Conservation (phyloP, 495 filamentous ascomycete species). For the Pseudevernia furfuracea region DNA sequence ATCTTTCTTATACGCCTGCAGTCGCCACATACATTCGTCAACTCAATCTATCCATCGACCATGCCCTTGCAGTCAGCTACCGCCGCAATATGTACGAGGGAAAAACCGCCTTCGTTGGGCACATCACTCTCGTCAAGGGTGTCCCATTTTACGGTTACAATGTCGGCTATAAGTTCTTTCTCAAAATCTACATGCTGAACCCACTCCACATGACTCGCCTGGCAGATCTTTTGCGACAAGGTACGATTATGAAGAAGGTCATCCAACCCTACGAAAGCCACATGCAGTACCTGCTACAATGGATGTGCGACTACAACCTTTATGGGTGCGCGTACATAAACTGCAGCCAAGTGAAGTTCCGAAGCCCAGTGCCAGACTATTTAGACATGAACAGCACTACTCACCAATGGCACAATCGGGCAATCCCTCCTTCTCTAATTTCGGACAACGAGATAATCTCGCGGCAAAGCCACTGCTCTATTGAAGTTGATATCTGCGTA, state of each 20-base stretch:
- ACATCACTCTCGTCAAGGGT: conserved; percentile 86
- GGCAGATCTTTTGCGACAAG: conserved; percentile 77
- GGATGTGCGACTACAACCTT: conserved; percentile 96
- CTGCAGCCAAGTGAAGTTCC: conserved; percentile 59
- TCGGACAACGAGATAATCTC: conserved; percentile 56
- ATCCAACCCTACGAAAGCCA: conserved; percentile 94
- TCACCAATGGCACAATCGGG: conserved; percentile 74
- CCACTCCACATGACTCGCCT: conserved; percentile 73
- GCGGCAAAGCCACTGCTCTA: conserved; percentile 74
- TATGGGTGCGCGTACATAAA: conserved; percentile 87
- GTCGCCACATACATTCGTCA: conserved; percentile 62
- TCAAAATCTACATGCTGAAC: conserved; percentile 91
- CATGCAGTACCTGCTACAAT: conserved; percentile 83
- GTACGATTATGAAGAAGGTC: conserved; percentile 68
- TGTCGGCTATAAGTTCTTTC: conserved; percentile 83
- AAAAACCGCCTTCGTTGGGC: conserved; percentile 68
- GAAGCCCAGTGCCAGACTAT: conserved; percentile 65
- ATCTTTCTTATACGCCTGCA: conserved; percentile 30
- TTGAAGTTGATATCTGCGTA: conserved; percentile 83
- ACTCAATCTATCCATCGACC: conserved; percentile 75
- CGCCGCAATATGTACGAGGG: conserved; percentile 62
- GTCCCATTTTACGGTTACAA: conserved; percentile 92
- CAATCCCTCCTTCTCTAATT: conserved; percentile 47
- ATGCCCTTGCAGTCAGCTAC: conserved; percentile 74
- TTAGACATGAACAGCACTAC: conserved; percentile 46